Evolutionary conservation across 1,139 yeast species (phyloP).

Genomic region (Pichiaceae sp.): DNA sequence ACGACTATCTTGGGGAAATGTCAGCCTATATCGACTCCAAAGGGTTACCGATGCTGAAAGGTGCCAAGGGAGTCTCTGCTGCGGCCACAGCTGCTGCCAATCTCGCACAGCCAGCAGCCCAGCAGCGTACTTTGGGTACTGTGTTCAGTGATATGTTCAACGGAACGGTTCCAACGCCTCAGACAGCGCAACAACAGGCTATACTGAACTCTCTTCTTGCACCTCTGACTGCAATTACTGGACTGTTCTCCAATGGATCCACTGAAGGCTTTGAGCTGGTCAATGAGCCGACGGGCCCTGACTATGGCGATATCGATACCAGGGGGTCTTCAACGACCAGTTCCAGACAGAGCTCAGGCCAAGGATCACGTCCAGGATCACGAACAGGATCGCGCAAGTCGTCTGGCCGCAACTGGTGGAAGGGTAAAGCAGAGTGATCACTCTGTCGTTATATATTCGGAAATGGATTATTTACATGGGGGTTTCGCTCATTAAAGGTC

Average conservation of each 20-base stretch:
- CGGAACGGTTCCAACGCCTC: background rate
- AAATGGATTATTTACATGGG: background rate
- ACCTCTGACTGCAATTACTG: background rate
- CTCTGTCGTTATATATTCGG: background rate
- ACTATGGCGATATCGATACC: too few relatives aligned
- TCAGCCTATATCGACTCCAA: background rate
- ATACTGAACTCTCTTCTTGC: background rate
- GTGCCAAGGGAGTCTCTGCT: too few relatives aligned
- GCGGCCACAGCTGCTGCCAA: too few relatives aligned
- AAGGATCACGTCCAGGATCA: background rate
- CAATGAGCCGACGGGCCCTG: too few relatives aligned
- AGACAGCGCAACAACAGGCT: background rate
- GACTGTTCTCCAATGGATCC: background rate
- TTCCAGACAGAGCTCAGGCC: background rate
- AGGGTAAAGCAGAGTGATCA: background rate
- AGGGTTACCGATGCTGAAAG: background rate
- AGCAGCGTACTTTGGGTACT: background rate
- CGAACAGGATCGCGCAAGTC: background rate
- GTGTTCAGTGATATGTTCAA: background rate
- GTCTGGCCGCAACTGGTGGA: background rate
- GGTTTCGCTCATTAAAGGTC: background rate
- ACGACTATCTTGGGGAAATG: conserved; percentile 4
- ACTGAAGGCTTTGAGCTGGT: conserved; percentile 1
- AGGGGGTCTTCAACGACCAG: background rate
- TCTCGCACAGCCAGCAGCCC: too few relatives aligned